Evolutionary conservation across 2,329 filamentous ascomycete species (phyloP).

Genomic region (Thyridium curvatum): DNA sequence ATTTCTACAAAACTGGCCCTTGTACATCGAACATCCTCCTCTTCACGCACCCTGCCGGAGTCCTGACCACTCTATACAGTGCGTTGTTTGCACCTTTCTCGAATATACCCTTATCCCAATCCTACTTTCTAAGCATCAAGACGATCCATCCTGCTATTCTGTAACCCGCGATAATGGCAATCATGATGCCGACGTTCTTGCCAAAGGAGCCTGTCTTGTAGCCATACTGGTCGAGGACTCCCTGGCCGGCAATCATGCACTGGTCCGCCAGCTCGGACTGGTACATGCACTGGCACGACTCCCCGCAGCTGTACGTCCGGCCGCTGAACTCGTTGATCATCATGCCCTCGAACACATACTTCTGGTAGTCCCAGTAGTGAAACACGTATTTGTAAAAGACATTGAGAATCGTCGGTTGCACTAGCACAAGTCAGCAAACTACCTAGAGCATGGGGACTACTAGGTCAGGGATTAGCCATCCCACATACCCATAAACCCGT

Average conservation of each 20-base stretch:
- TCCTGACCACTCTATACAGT: too few species aligned
- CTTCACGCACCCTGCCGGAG: too few species aligned
- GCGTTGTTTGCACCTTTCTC: too few species aligned
- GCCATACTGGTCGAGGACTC: constrained; percentile 63
- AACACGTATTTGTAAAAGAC: constrained; percentile 83
- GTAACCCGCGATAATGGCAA: constrained; percentile 71
- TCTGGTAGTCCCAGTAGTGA: constrained; percentile 83
- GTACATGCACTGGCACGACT: constrained; percentile 64
- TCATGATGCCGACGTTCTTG: constrained; percentile 69
- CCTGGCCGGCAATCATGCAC: constrained; percentile 66
- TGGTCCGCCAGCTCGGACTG: constrained; percentile 51
- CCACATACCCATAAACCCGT: constrained; percentile 59
- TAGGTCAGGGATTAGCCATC: neutral
- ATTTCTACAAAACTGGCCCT: too few species aligned
- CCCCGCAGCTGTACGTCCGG: constrained; percentile 55
- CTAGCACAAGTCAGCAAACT: constrained; percentile 20
- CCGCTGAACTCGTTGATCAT: constrained; percentile 81
- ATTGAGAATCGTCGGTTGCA: constrained; percentile 66
- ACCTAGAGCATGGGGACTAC: neutral
- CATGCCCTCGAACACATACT: constrained; percentile 85
- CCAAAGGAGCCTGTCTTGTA: constrained; percentile 58
- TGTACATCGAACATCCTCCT: too few species aligned
- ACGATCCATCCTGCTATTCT: constrained; percentile 61
- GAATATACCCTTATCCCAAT: too few species aligned
- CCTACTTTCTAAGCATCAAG: constrained; percentile 32